Evolutionary conservation across 805 yeast species (phyloP).

Genomic region (Helenozyma rhizophorensis): DNA sequence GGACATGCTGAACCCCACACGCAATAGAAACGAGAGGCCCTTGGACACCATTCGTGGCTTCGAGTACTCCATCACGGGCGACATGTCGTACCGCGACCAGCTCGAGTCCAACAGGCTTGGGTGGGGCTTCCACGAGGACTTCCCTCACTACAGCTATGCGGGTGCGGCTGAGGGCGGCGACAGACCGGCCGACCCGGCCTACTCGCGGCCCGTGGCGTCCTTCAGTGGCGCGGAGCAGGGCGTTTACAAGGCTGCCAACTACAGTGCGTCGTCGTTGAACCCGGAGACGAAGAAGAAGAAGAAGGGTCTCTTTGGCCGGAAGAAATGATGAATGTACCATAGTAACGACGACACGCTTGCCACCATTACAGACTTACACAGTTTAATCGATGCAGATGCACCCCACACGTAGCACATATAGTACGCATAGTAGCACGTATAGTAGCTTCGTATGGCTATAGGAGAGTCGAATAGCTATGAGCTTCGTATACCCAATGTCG

Average conservation of each 20-base stretch:
- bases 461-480: no score
- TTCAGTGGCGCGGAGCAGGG: conserved; percentile 39
- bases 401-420: no score
- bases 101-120: conserved; percentile 77
- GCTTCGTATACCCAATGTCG: no score
- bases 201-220: conserved; percentile 31
- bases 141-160: conserved; percentile 47
- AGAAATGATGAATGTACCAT: conserved; percentile 20
- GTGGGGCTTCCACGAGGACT: conserved; percentile 81
- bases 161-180: conserved; percentile 30
- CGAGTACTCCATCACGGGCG: conserved; percentile 93
- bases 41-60: conserved; percentile 91
- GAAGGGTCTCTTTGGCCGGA: conserved; percentile 75
- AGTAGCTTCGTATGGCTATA: no score
- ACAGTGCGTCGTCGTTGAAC: conserved; percentile 45
- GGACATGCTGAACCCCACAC: conserved; percentile 89
- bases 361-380: no score
- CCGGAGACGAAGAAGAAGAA: conserved; percentile 63
- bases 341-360: no score
- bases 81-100: conserved; percentile 69
- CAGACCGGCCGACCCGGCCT: conserved; percentile 20
- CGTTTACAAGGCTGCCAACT: conserved; percentile 53
- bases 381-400: no score
- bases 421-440: no score
- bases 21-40: conserved; percentile 93